Evolutionary conservation across 768 basidiomycete genomes (phyloP), one percentile per base, ranked within the genome.

Genomic region (Neoboletus magnificus): DNA sequence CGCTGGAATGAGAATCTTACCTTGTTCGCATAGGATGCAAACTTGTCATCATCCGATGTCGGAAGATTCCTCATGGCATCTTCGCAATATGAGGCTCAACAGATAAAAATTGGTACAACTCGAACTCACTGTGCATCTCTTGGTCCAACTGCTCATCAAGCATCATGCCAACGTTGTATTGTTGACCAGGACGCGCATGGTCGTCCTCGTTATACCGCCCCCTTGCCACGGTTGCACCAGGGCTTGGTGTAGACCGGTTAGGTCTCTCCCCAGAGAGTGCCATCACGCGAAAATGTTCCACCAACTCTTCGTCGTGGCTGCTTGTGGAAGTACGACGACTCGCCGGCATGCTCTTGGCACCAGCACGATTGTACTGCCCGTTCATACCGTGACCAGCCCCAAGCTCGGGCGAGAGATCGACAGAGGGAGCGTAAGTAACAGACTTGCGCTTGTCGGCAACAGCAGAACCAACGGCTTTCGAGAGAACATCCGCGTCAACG

Each of bases 281-380:
- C 57, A 93, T 74, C 27, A 83, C 85, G 62, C 91, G 85, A 52
- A 92, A 76, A 62, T 91, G 88, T 48, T 80, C 78, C 16, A 86
- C 86, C 60, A 93, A 74, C 55, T 93, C 89, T 56, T 91, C 91
- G 59, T 93, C 91, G 55, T 89, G 87, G 61, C 85, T 86, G 66
- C 91, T 93, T 18, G 91, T 89, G 4, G 92, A 94, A 12, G 89
- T 91, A 55, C 92, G 86, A 57, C 92, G 85, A 64, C 91, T 93
- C 15, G 91, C 90, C 37, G 92, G 92, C 91, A 94, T 93, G 66
- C 91, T 93, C 75, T 91, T 93, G 5, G 91, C 90, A 50, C 89
- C 91, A 30, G 80, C 84, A 56, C 90, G 85, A 47, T 79, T 76
- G 65, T 83, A 88, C 64, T 82, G 81, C 49, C 80, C 79, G 43